Percentiles rank a stretch among this genome's conserved stretches.
phyloP scores from a whole-genome alignment of 257 asterid species.

The Coffea canephora region DNA sequence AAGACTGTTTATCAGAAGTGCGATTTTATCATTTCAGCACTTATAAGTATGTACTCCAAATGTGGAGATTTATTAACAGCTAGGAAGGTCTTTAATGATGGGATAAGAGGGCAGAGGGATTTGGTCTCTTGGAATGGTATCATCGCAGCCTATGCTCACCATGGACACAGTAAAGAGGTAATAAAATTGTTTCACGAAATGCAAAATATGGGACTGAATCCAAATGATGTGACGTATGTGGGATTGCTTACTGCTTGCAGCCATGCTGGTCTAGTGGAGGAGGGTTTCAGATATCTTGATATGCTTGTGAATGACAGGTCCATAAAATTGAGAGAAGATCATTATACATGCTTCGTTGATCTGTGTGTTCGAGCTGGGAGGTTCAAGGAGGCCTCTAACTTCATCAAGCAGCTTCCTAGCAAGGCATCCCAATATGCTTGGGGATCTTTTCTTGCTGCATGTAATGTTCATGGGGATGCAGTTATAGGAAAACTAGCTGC shows the following conservation, averaged over 20 bases:
- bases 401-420: slow-evolving; percentile 32
- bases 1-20: slow-evolving; percentile 49
- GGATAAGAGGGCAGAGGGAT: slow-evolving; percentile 35
- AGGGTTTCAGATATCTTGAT: slow-evolving; percentile 50
- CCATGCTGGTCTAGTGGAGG: slow-evolving; percentile 59
- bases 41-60: slow-evolving; percentile 66
- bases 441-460: slow-evolving; percentile 59
- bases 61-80: slow-evolving; percentile 55
- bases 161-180: slow-evolving; percentile 56
- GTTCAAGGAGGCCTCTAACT: slow-evolving; percentile 33
- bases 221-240: slow-evolving; percentile 53
- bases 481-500: slow-evolving; percentile 45
- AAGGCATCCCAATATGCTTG: slow-evolving; percentile 35
- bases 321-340: slow-evolving; percentile 51
- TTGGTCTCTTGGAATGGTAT: slow-evolving; percentile 59
- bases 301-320: slow-evolving; percentile 42
- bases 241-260: slow-evolving; percentile 68
- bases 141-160: slow-evolving; percentile 70
- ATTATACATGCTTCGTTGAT: slow-evolving; percentile 47
- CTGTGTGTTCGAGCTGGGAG: slow-evolving; percentile 10
- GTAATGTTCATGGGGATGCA: slow-evolving; percentile 47
- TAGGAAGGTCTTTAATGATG: slow-evolving; percentile 45
- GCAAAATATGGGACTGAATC: slow-evolving; percentile 21
- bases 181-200: slow-evolving; percentile 40
- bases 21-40: slow-evolving; percentile 46